Evolutionary conservation across 2,329 filamentous ascomycete genomes (phyloP).

Genomic region (Herpotrichia juniperi): DNA sequence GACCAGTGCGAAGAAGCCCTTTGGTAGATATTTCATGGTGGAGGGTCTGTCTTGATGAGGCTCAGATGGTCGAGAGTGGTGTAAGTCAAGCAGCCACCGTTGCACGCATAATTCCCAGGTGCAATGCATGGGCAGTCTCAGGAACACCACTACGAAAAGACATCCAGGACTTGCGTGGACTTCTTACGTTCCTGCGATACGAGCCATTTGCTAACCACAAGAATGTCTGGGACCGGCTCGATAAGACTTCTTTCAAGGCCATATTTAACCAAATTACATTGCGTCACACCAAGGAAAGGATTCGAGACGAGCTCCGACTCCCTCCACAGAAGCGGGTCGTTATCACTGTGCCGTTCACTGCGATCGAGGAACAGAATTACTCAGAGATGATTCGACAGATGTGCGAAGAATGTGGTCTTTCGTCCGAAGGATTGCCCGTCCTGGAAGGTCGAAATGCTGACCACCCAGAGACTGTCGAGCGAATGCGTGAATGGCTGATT

Average conservation of each 20-base stretch:
- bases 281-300: conserved; percentile 82
- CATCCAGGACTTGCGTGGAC: conserved; percentile 77
- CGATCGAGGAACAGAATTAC: conserved; percentile 91
- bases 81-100: conserved; percentile 83
- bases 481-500: conserved; percentile 80
- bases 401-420: conserved; percentile 71
- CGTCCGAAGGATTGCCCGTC: conserved; percentile 67
- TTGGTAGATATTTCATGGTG: conserved; percentile 86
- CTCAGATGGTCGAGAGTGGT: conserved; percentile 93
- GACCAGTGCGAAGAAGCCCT: conserved; percentile 74
- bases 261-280: conserved; percentile 77
- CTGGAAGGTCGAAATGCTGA: conserved; percentile 69
- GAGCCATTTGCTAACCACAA: conserved; percentile 73
- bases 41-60: conserved; percentile 75
- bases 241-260: conserved; percentile 68
- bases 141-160: conserved; percentile 87
- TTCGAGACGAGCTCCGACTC: conserved; percentile 78
- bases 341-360: conserved; percentile 87
- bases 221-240: conserved; percentile 71
- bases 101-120: conserved; percentile 77
- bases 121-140: conserved; percentile 90
- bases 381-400: conserved; percentile 76
- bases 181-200: conserved; percentile 80
- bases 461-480: conserved; percentile 62
- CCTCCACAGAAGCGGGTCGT: conserved; percentile 85